Conservation (phyloP, 176 grass and related monocot species). For the Eragrostis nindensis region DNA sequence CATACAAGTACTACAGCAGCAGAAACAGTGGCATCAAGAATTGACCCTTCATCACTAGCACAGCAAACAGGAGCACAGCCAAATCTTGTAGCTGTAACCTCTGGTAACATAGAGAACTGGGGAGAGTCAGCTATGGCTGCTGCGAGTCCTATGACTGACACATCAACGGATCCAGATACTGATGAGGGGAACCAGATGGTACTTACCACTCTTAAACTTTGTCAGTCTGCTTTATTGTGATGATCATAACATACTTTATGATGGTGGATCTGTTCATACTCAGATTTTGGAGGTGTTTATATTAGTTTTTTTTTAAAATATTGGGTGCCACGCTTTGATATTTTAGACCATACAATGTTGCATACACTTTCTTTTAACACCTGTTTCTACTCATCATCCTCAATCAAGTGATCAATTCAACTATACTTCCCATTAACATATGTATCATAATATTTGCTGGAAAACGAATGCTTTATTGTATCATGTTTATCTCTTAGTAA, state of each 20-base stretch:
- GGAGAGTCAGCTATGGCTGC: constrained; percentile 71
- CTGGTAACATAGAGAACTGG: constrained; percentile 73
- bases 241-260: constrained; percentile 3
- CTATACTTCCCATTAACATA: constrained; percentile 7
- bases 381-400: background rate
- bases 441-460: background rate
- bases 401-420: background rate
- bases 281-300: background rate
- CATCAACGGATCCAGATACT: constrained; percentile 72
- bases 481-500: background rate
- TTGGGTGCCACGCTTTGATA: too few species aligned
- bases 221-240: constrained; percentile 5
- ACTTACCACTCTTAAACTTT: constrained; percentile 35
- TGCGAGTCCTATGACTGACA: constrained; percentile 75
- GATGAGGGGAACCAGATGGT: constrained; percentile 83
- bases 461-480: too few species aligned
- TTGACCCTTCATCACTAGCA: constrained; percentile 20
- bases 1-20: constrained; percentile 36
- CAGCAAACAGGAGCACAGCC: constrained; percentile 48
- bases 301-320: too few species aligned
- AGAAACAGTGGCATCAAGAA: constrained; percentile 11
- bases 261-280: constrained; percentile 19
- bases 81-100: constrained; percentile 55
- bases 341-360: constrained; percentile 20
- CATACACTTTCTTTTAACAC: background rate